These are phyloP conservation scores for Dichomitus squalens DNA, from an alignment of 1,284 basidiomycete species.

Conservation along the genomic window DNA sequence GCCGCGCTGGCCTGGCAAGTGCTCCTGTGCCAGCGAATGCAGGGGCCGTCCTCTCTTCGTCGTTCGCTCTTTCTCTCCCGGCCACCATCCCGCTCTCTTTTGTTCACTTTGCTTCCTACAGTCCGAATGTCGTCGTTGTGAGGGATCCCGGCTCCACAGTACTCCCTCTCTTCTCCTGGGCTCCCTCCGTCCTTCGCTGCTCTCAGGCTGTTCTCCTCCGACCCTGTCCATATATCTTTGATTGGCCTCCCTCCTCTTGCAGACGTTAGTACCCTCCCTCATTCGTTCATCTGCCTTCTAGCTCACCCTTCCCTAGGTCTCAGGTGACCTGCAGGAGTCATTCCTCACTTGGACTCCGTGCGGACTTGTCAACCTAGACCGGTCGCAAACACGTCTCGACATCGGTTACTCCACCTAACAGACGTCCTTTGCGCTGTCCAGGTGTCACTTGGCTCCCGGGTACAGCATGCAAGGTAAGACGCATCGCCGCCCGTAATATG, in stretches of 20 bases:
- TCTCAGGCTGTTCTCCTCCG: background rate
- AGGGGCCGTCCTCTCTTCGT: background rate
- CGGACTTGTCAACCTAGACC: constrained; percentile 4
- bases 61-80: background rate
- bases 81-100: background rate
- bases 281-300: background rate
- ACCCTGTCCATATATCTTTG: background rate
- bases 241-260: background rate
- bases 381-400: background rate
- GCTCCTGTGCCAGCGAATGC: background rate
- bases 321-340: background rate
- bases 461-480: constrained; percentile 10
- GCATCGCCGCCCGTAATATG: background rate
- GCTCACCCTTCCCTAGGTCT: background rate
- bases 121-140: background rate
- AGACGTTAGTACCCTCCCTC: background rate
- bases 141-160: background rate
- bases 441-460: background rate
- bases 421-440: background rate
- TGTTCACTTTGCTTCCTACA: background rate
- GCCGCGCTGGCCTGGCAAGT: background rate
- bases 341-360: constrained; percentile 1
- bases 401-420: background rate
- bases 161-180: too few relatives aligned
- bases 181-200: too few relatives aligned